Evolutionary conservation across 2,329 filamentous ascomycete species (phyloP), one percentile per base, ranked within the genome.

Genomic region (Epicoccum nigrum): DNA sequence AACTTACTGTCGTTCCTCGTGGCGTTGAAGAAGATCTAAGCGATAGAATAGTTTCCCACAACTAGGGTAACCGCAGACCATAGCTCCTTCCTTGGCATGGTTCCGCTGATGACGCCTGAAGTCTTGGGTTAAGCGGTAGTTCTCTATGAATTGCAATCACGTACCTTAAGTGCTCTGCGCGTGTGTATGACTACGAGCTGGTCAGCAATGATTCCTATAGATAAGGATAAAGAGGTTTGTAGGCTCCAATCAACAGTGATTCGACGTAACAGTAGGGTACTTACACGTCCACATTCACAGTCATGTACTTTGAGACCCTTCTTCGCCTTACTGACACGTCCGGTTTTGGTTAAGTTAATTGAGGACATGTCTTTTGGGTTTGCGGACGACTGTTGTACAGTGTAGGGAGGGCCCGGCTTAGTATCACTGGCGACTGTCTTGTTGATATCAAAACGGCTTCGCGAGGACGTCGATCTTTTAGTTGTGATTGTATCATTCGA

Each of bases 221-320:
- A 27, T 8, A 8, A 8, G 20, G 4, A 7, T 2, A 27, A 12
- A 15, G 21, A n/a, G n/a, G n/a, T n/a, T n/a, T n/a, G n/a, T n/a
- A n/a, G n/a, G n/a, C n/a, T n/a, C n/a, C n/a, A n/a, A 9, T n/a
- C 41, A 34, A 31, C 44, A 7, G 25, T n/a, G 28, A 7, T 13
- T 23, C 17, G 4, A 6, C 21, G 6, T 12, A 28, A 17, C 15
- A 23, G n/a, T 8, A 53, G 37, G 28, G 41, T 8, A 72, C 74
- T 57, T 65, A 78, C 77, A 66, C 76, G 76, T 62, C 76, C 76
- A 56, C 77, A 79, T n/a, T 76, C 71, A 57, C 77, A 79, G 34
- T 72, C 64, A 53, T 79, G 77, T 16, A 79, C 73, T 55, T 76
- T 75, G 32, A 74, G 46, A 12, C 77, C 77, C 53, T 79, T 79